Evolutionary conservation across 2,329 filamentous ascomycete species (phyloP).

Genomic region (Helotiales sp.): DNA sequence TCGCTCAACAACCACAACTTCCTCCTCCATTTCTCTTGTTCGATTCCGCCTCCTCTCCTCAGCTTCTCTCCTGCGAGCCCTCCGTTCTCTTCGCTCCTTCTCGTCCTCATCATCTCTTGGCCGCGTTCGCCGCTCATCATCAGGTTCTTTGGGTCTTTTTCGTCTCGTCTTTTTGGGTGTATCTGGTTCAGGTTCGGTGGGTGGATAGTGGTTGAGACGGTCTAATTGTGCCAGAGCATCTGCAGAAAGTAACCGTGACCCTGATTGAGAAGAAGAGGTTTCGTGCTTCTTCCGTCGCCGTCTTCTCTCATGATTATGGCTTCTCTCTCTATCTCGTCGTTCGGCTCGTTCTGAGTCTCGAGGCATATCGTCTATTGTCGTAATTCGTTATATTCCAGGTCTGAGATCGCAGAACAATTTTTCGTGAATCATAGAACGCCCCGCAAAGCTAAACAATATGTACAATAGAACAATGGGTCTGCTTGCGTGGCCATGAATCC

Average conservation of each 20-base stretch:
- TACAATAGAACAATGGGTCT: slow-evolving; percentile 5
- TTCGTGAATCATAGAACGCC: background rate
- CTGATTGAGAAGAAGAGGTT: slow-evolving; percentile 25
- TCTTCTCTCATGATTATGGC: slow-evolving; percentile 21
- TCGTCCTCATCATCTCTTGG: background rate
- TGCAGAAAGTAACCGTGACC: slow-evolving; percentile 32
- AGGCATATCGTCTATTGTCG: slow-evolving; percentile 20
- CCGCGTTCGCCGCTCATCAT: slow-evolving; percentile 26
- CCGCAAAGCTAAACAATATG: background rate
- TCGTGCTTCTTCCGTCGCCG: slow-evolving; percentile 24
- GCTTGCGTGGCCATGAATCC: slow-evolving; percentile 2
- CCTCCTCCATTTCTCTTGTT: slow-evolving; percentile 28
- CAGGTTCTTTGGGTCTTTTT: slow-evolving; percentile 24
- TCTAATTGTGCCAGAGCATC: slow-evolving; percentile 35
- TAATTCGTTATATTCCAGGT: background rate
- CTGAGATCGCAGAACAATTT: background rate
- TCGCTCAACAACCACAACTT: slow-evolving; percentile 26
- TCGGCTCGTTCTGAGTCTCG: slow-evolving; percentile 30
- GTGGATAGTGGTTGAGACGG: slow-evolving; percentile 29
- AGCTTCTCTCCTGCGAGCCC: no score
- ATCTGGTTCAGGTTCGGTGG: slow-evolving; percentile 19
- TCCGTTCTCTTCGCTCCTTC: slow-evolving; percentile 10
- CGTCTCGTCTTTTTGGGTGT: slow-evolving; percentile 27
- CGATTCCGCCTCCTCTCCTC: no score
- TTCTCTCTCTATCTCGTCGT: slow-evolving; percentile 25